Evolutionary conservation across 768 basidiomycete genomes (phyloP).

Genomic region (Lactarius evosmus): DNA sequence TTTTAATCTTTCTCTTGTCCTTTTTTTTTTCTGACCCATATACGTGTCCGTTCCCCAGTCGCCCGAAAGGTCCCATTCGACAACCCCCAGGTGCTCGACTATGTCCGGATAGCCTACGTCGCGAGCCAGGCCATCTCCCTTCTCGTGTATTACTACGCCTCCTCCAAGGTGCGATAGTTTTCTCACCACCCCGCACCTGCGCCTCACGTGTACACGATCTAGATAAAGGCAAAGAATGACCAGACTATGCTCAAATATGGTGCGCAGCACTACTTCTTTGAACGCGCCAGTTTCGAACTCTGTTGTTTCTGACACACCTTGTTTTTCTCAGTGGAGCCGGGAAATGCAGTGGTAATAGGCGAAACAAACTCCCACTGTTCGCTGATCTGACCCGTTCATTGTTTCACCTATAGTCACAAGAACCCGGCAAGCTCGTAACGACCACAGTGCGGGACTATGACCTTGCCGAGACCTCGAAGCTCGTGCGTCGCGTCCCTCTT

Average conservation of each 20-base stretch:
- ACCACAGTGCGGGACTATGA: constrained; percentile 95
- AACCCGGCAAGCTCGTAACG: constrained; percentile 73
- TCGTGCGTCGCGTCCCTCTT: constrained; percentile 46
- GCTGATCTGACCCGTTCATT: constrained; percentile 1
- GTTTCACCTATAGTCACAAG: constrained; percentile 45
- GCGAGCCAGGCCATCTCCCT: constrained; percentile 67
- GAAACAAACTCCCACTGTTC: neutral
- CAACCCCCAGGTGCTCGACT: constrained; percentile 75
- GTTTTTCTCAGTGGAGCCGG: constrained; percentile 67
- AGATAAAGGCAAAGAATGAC: constrained; percentile 97
- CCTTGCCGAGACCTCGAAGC: constrained; percentile 80
- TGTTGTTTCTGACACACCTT: constrained; percentile 14
- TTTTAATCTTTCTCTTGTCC: constrained; percentile 19
- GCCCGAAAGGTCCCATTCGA: constrained; percentile 90
- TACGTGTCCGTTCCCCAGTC: constrained; percentile 46
- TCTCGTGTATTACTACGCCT: constrained; percentile 76
- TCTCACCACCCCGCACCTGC: neutral
- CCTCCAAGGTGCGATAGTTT: constrained; percentile 54
- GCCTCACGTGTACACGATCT: constrained; percentile 22
- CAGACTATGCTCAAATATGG: constrained; percentile 95
- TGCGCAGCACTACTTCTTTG: constrained; percentile 36
- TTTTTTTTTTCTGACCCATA: constrained; percentile 11
- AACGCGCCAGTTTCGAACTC: neutral
- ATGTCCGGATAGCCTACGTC: constrained; percentile 83
- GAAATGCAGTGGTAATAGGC: constrained; percentile 61